Conservation (phyloP, 257 asterid species). For the Solanum virginianum region DNA sequence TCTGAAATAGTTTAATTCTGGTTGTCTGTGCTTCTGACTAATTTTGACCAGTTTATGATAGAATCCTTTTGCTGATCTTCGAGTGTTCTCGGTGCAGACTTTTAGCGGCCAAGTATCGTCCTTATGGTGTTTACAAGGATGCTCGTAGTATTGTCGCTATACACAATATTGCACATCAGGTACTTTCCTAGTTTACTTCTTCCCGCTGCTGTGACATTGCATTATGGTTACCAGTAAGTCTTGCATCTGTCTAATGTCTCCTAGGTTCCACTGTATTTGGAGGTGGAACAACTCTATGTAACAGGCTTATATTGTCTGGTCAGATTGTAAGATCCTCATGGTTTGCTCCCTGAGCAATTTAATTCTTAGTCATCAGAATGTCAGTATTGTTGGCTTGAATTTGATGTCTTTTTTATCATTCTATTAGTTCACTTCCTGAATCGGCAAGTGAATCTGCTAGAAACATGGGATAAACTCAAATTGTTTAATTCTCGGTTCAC, state of each 20-base stretch:
- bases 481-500: background rate
- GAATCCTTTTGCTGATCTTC: background rate
- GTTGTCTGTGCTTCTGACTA: background rate
- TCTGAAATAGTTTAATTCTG: background rate
- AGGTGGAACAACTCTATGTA: background rate
- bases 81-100: slow-evolving; percentile 34
- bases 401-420: background rate
- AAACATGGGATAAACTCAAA: background rate
- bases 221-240: background rate
- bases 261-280: background rate
- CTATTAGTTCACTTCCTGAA: background rate
- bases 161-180: slow-evolving; percentile 99
- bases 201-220: background rate
- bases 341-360: background rate
- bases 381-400: background rate
- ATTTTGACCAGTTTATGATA: background rate
- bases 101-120: slow-evolving; percentile 90
- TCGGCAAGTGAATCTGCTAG: background rate
- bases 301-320: background rate
- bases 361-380: background rate
- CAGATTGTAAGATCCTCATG: background rate
- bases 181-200: slow-evolving; percentile 8
- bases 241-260: background rate
- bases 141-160: slow-evolving; percentile 75
- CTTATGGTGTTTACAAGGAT: slow-evolving; percentile 87